Evolutionary conservation across 805 yeast species (phyloP), one percentile per base, ranked within the genome.

Genomic region (Henningerozyma blattae): DNA sequence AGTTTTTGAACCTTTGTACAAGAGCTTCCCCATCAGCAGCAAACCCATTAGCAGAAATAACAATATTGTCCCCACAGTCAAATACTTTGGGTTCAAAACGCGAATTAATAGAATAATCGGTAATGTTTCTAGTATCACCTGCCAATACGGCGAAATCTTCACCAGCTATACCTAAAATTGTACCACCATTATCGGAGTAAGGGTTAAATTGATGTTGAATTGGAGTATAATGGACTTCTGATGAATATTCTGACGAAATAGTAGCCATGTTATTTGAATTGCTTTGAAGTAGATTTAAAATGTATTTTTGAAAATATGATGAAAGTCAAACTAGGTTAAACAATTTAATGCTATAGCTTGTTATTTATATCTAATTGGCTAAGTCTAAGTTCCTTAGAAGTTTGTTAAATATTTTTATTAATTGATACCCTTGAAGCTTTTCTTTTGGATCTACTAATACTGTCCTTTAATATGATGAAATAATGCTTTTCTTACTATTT

Each of bases 111-210:
- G 83, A 77, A 62, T 86, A 91, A 16, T 96, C 98, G 15, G 81
- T 77, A 4, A 94, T 84, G 52, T 82, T 93, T 66, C 98, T 79
- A n/a, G 98, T 91, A 58, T 91, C 98, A 30, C 97, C 97, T 1
- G 98, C 98, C 40, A 91, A 67, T 24, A 91, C 91, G 15, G 95
- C 95, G 52, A 86, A 91, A 59, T 91, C 96, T 56, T 85, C 83
- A 33, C 98, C 98, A 1, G 98, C 96, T 59, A 91, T 91, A 34
- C 97, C 98, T 46, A 91, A 64, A 35, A 89, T 87, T 6, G 97
- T 89, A 51, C 98, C 98, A 48, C 98, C 98, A 50, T 87, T 85
- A 59, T 87, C 95, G 20, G 89, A 65, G 64, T 86, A 86, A 26
- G 96, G 96, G 54, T 86, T 85, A 64, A 86, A 86, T 57, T 80